phyloP scores from a whole-genome alignment of 768 basidiomycete genomes.

The Phaffia australis region DNA sequence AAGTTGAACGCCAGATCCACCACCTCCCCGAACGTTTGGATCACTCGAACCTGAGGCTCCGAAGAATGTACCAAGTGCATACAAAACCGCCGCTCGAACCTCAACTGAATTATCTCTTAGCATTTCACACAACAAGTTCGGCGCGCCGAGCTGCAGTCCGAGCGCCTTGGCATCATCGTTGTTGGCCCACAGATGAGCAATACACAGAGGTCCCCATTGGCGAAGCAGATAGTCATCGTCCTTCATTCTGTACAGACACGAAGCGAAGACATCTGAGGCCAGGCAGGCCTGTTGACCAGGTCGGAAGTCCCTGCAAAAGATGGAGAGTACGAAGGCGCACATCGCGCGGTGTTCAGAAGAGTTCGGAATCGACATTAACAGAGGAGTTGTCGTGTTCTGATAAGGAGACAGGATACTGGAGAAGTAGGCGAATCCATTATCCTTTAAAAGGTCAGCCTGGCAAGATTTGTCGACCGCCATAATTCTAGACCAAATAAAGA shows the following conservation, averaged over 20 bases:
- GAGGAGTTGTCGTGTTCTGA: conserved; percentile 47
- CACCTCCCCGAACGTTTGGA: conserved; percentile 57
- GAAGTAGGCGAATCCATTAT: conserved; percentile 47
- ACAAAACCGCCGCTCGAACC: conserved; percentile 81
- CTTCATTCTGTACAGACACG: conserved; percentile 70
- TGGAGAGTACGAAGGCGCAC: conserved; percentile 91
- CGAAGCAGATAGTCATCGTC: conserved; percentile 85
- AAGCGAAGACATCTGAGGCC: conserved; percentile 57
- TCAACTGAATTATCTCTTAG: conserved; percentile 84
- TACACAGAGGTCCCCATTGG: conserved; percentile 88
- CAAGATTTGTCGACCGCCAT: conserved; percentile 90
- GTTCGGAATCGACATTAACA: conserved; percentile 56
- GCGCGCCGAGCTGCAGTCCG: conserved; percentile 23
- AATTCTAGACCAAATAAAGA: conserved; percentile 98
- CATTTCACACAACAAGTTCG: conserved; percentile 26
- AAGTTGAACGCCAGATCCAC: conserved; percentile 68
- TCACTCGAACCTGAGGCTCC: conserved; percentile 76
- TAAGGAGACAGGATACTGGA: conserved; percentile 36
- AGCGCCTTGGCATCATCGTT: conserved; percentile 76
- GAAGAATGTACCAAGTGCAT: conserved; percentile 83
- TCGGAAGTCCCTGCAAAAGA: conserved; percentile 79
- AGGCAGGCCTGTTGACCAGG: conserved; percentile 78
- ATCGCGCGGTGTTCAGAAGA: conserved; percentile 92
- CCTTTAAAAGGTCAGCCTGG: conserved; percentile 76
- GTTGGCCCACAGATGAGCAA: conserved; percentile 78